These are phyloP conservation scores for Neocucurbitaria cava DNA, from an alignment of 2,329 filamentous ascomycete species.

Conservation along the genomic window DNA sequence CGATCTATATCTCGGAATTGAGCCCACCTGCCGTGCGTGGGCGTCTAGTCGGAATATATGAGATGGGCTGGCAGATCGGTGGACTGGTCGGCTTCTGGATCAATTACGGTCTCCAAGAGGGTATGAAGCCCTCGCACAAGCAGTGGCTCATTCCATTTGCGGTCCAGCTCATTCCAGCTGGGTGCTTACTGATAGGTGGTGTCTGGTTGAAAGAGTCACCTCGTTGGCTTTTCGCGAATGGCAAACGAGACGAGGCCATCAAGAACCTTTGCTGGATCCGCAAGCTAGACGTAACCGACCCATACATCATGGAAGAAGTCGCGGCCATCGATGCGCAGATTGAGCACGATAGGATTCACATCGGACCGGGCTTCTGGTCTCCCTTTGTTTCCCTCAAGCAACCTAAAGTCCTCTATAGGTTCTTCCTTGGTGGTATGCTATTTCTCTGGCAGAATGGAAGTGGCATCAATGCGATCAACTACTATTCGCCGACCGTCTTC, in stretches of 20 bases:
- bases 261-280: conserved; percentile 67
- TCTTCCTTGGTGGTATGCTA: conserved; percentile 75
- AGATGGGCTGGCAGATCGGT: conserved; percentile 58
- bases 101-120: conserved; percentile 54
- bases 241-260: conserved; percentile 50
- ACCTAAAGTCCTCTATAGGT: conserved; percentile 69
- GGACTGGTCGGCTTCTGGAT: conserved; percentile 44
- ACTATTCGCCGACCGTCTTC: conserved; percentile 77
- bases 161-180: conserved; percentile 72
- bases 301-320: conserved; percentile 78
- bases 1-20: conserved; percentile 64
- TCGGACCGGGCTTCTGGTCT: conserved; percentile 77
- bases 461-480: conserved; percentile 78
- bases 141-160: conserved; percentile 62
- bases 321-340: conserved; percentile 73
- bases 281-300: conserved; percentile 61
- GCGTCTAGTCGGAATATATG: conserved; percentile 59
- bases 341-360: conserved; percentile 66
- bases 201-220: conserved; percentile 55
- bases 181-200: conserved; percentile 59
- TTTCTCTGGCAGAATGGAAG: conserved; percentile 82
- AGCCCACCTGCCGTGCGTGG: conserved; percentile 65
- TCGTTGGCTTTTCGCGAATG: conserved; percentile 54
- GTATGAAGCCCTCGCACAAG: conserved; percentile 51
- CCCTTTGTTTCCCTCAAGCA: conserved; percentile 40